Percentiles rank a stretch among this genome's conserved stretches.
These are phyloP conservation scores for Solanum pennellii DNA, from an alignment of 257 asterid genomes.

Conservation along the genomic window DNA sequence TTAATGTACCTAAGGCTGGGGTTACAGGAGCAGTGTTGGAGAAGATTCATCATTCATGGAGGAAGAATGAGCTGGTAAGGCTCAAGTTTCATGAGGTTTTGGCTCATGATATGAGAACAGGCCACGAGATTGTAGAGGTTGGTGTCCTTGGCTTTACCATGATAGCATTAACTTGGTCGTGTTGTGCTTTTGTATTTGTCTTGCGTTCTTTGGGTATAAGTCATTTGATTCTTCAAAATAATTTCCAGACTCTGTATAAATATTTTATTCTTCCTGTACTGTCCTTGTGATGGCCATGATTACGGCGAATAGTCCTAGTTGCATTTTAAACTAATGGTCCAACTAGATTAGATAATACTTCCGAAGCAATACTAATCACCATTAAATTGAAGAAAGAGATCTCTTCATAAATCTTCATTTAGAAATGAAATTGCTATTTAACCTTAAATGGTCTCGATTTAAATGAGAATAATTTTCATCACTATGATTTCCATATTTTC, in stretches of 20 bases:
- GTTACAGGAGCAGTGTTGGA: conserved; percentile 75
- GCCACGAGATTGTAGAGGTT: conserved; percentile 95
- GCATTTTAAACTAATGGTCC: background rate
- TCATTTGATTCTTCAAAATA: background rate
- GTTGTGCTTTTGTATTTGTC: background rate
- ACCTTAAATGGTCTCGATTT: background rate
- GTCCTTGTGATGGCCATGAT: background rate
- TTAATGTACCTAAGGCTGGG: conserved; percentile 90
- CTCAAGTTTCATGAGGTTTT: conserved; percentile 88
- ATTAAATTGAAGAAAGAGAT: background rate
- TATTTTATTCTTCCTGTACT: background rate
- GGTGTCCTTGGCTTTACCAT: conserved; percentile 15
- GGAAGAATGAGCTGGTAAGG: conserved; percentile 83
- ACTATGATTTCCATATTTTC: background rate
- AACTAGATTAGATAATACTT: background rate
- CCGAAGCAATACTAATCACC: background rate
- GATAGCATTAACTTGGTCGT: background rate
- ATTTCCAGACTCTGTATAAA: background rate
- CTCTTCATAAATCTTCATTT: background rate
- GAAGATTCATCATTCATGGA: conserved; percentile 88
- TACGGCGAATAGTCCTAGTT: background rate
- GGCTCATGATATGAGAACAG: conserved; percentile 96
- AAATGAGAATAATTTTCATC: background rate
- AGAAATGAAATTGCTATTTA: background rate
- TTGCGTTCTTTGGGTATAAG: background rate